Percentiles rank a stretch among this genome's conserved stretches.
Evolutionary conservation across 2,329 filamentous ascomycete genomes (phyloP).

Genomic region (Endoconidiophora laricicola): DNA sequence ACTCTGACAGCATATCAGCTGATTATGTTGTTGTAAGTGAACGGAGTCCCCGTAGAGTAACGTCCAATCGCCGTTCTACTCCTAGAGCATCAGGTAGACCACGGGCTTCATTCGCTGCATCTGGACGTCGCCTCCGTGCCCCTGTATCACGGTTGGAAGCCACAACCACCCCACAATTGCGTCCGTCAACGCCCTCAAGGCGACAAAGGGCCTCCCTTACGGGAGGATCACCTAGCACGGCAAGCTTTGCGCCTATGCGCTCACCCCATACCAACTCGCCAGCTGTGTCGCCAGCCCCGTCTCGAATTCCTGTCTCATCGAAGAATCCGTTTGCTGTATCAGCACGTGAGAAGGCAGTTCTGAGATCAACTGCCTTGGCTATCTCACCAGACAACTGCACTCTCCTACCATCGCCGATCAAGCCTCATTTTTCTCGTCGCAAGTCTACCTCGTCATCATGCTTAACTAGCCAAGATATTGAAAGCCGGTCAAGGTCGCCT

Average conservation of each 20-base stretch:
- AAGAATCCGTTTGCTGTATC: slow-evolving; percentile 8
- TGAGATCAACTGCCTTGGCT: neutral
- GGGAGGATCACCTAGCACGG: neutral
- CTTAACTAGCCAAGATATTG: neutral
- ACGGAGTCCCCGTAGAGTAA: slow-evolving; percentile 3
- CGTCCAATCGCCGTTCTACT: slow-evolving; percentile 14
- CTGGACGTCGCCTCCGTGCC: slow-evolving; percentile 24
- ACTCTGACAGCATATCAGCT: slow-evolving; percentile 38
- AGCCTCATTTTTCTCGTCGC: too few relatives aligned
- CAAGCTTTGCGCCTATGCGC: slow-evolving; percentile 18
- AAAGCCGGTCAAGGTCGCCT: neutral
- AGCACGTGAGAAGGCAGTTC: neutral
- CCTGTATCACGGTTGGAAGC: slow-evolving; percentile 20
- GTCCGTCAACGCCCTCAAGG: neutral
- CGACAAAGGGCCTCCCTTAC: too few relatives aligned
- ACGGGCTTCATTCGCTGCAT: slow-evolving; percentile 11
- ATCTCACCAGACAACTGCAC: neutral
- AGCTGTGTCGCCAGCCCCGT: neutral
- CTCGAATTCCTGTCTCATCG: slow-evolving; percentile 4
- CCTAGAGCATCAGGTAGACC: neutral
- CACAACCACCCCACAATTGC: neutral
- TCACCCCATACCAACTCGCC: slow-evolving; percentile 6
- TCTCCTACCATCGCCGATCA: too few relatives aligned
- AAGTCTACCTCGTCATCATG: neutral
- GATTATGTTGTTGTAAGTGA: slow-evolving; percentile 57